phyloP scores from a whole-genome alignment of 2,329 filamentous ascomycete species.

The Talaromyces sp. region DNA sequence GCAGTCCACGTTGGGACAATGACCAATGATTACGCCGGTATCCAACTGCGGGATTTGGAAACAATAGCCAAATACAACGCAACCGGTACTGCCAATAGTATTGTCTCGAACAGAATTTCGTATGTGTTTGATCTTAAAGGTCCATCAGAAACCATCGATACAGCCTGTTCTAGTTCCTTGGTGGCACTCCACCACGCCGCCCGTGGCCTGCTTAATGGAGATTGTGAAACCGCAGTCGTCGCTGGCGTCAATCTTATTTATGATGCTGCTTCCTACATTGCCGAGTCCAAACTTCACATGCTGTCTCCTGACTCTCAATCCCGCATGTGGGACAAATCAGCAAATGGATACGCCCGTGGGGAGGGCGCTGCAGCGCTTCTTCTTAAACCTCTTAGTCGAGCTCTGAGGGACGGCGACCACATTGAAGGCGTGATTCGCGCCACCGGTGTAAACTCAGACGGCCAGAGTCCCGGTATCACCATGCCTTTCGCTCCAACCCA shows the following conservation, averaged over 20 bases:
- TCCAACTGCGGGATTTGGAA: constrained; percentile 13
- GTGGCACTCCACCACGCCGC: constrained; percentile 31
- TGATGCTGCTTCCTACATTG: constrained; percentile 25
- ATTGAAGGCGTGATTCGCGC: constrained; percentile 21
- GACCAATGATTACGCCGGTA: constrained; percentile 18
- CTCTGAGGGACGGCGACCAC: constrained; percentile 41
- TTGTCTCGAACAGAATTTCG: constrained; percentile 36
- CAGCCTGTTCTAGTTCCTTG: constrained; percentile 42
- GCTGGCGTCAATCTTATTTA: constrained; percentile 22
- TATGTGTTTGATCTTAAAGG: constrained; percentile 38
- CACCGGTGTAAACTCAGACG: constrained; percentile 28
- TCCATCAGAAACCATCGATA: constrained; percentile 41
- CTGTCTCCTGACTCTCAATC: constrained; percentile 51
- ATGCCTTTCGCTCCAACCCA: constrained; percentile 34
- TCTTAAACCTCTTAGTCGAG: constrained; percentile 43
- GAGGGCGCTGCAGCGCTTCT: constrained; percentile 45
- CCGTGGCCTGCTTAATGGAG: constrained; percentile 21
- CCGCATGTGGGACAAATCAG: constrained; percentile 42
- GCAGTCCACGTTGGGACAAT: constrained; percentile 23
- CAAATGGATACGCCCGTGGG: constrained; percentile 48
- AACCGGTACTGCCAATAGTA: constrained; percentile 29
- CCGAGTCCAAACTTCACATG: constrained; percentile 32
- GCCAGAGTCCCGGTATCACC: constrained; percentile 39
- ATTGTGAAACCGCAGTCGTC: constrained; percentile 21
- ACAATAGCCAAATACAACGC: constrained; percentile 12